Evolutionary conservation across 176 grass and related monocot genomes (phyloP).

Genomic region (Calamus simplicifolius): DNA sequence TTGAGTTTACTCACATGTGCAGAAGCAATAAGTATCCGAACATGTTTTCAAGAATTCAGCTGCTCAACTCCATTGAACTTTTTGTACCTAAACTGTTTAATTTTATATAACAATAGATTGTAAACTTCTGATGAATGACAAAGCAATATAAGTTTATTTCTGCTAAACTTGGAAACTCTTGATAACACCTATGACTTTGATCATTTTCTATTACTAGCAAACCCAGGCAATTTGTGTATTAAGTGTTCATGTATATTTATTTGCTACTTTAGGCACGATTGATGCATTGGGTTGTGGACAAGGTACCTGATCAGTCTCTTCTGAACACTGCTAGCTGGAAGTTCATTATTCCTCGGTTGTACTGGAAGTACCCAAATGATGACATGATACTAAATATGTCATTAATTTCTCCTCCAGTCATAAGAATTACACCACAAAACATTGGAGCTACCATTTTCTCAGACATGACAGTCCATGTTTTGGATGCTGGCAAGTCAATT

Average conservation of each 20-base stretch:
- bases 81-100: no score
- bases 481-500: conserved; percentile 45
- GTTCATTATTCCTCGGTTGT: conserved; percentile 75
- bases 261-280: conserved; percentile 59
- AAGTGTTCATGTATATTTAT: not conserved
- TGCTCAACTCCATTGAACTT: no score
- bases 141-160: no score
- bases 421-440: conserved; percentile 54
- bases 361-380: conserved; percentile 60
- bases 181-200: no score
- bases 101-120: no score
- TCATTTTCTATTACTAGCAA: no score
- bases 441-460: conserved; percentile 58
- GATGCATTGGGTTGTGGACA: conserved; percentile 67
- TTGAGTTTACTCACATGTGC: no score
- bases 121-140: no score
- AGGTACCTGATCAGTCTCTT: conserved; percentile 69
- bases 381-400: conserved; percentile 78
- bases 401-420: conserved; percentile 51
- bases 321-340: conserved; percentile 86
- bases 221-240: no score
- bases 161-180: no score
- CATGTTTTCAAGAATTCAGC: no score
- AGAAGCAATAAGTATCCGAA: no score
- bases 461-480: conserved; percentile 55